Evolutionary conservation across 2,329 filamentous ascomycete species (phyloP), one percentile per base, ranked within the genome.

Genomic region (Penicillium sp.): DNA sequence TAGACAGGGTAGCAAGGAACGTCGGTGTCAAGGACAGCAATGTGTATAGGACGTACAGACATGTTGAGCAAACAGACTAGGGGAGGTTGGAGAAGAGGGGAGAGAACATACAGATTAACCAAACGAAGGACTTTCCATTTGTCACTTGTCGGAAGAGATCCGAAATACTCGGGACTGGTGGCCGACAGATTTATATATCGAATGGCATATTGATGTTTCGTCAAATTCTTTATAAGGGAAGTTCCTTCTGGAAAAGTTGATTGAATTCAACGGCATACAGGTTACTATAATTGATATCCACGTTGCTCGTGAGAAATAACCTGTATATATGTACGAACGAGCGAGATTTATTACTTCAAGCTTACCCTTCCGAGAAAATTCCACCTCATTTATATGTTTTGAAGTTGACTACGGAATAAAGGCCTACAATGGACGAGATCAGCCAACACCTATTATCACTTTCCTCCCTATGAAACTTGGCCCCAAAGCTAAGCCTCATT

Each of bases 1-100:
- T 64, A 65, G 44, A 67, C 57, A 39, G 49, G 41, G 15, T 59
- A 62, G 13, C 61, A 59, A 19, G 65, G 64, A 35, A 63, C 45
- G 51, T 72, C 56, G 47, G 62, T 49, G 63, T 72, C 59, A 22
- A 68, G 53, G 9, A 65, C 44, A 47, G 66, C 55, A 52, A 67
- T 53, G 58, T 69, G 55, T 53, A 70, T 48, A 15, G 43, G 49
- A 38, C 34, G 45, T 12, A 29, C 17, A n/a, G 42, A 12, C 37
- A 43, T 53, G n/a, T 53, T 34, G 6, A 15, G 8, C 12, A 24
- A 31, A 21, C 1, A 24, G 21, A 26, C 3, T 39, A 41, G 4
- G 26, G 5, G 2, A 26, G 35, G 17, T 32, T 21, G 4, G 19
- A 3, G 12, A 17, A 22, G 6, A 24, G 15, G 34, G 24, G 24